Conservation (phyloP, 75 land plant species). For the Selaginella tamariscina region DNA sequence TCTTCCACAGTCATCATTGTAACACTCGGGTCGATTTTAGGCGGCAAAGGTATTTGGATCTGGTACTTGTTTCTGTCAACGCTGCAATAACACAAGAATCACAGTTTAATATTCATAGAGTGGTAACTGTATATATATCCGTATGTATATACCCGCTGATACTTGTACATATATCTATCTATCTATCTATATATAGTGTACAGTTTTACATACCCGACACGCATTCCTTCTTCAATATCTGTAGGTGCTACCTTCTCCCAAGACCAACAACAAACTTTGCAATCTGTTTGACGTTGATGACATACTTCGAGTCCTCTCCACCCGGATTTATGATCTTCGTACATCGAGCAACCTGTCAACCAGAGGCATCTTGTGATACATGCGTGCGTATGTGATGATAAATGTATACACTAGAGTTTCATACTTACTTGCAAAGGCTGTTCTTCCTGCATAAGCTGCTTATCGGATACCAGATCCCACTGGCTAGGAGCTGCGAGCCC, state of each 20-base stretch:
- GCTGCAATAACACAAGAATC: constrained; percentile 29
- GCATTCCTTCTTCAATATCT: constrained; percentile 99
- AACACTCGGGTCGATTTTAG: constrained; percentile 97
- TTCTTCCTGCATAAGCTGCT: constrained; percentile 99
- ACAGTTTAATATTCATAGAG: too few species aligned
- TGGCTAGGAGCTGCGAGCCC: constrained; percentile 97
- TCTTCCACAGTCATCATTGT: constrained; percentile 99
- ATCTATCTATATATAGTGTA: too few species aligned
- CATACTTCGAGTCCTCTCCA: constrained; percentile 91
- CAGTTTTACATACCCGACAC: constrained; percentile 84
- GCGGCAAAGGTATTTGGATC: constrained; percentile 95
- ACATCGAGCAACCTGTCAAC: constrained; percentile 79
- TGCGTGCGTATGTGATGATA: too few species aligned
- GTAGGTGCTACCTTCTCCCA: constrained; percentile 98
- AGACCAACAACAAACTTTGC: constrained; percentile 99
- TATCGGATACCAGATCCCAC: constrained; percentile 98
- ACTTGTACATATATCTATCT: too few species aligned
- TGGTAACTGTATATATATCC: too few species aligned
- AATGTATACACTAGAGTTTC: too few species aligned
- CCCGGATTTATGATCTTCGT: constrained; percentile 88
- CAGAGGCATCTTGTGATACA: too few species aligned
- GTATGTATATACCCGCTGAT: too few species aligned
- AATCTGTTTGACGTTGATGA: constrained; percentile 96
- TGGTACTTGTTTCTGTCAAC: constrained; percentile 98
- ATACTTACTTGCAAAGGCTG: constrained; percentile 76